These are phyloP conservation scores for Tilletia horrida DNA, from an alignment of 1,284 basidiomycete species.

Conservation along the genomic window DNA sequence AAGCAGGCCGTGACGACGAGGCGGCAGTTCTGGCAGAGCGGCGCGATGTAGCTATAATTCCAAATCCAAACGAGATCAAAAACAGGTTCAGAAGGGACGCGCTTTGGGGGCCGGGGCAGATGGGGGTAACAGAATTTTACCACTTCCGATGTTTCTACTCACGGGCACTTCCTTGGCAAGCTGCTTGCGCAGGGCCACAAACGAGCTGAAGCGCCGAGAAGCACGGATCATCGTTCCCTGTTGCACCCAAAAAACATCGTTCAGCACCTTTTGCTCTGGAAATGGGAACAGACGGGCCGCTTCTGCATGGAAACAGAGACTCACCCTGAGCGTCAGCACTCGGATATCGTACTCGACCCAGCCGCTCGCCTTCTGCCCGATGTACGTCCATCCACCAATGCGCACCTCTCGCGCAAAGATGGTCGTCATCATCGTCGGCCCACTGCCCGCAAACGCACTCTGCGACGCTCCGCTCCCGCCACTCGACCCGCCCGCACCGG, in stretches of 20 bases:
- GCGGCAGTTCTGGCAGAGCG: slow-evolving; percentile 29
- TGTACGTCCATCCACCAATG: slow-evolving; percentile 43
- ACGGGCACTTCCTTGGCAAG: slow-evolving; percentile 18
- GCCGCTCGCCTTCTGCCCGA: slow-evolving; percentile 40
- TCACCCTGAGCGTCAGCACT: slow-evolving; percentile 32
- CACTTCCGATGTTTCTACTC: background rate
- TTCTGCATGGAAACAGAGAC: slow-evolving; percentile 7
- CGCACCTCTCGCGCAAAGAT: slow-evolving; percentile 37
- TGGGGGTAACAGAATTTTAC: slow-evolving; percentile 15
- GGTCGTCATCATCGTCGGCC: background rate
- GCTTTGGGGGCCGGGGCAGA: slow-evolving; percentile 16
- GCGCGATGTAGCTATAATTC: slow-evolving; percentile 3
- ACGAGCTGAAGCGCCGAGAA: slow-evolving; percentile 35
- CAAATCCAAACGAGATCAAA: too few relatives aligned
- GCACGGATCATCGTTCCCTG: slow-evolving; percentile 31
- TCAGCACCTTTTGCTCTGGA: background rate
- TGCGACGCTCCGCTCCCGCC: background rate
- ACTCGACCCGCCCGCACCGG: background rate
- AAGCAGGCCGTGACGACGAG: slow-evolving; percentile 33
- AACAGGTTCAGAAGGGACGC: background rate
- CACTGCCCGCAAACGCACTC: background rate
- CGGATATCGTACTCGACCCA: slow-evolving; percentile 46
- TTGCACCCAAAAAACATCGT: background rate
- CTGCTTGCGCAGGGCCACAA: slow-evolving; percentile 30
- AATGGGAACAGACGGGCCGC: background rate